These are phyloP conservation scores for Pestalotiopsis sp. DNA, from an alignment of 2,329 filamentous ascomycete genomes.

Conservation along the genomic window DNA sequence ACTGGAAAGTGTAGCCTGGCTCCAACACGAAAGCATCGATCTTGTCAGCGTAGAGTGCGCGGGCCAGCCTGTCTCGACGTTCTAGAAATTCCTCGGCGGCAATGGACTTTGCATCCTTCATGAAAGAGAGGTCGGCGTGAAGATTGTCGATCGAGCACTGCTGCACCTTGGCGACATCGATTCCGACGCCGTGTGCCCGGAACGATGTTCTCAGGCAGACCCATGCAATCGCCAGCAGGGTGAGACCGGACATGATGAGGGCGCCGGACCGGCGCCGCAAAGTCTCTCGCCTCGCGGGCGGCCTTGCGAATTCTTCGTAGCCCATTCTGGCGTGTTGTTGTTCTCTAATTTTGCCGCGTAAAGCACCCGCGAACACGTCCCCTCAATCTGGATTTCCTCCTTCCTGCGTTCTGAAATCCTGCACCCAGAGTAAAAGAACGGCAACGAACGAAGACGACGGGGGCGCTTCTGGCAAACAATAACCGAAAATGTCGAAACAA, in stretches of 20 bases:
- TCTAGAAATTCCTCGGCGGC: conserved; percentile 50
- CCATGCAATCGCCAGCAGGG: background rate
- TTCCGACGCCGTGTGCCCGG: background rate
- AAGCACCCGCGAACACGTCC: background rate
- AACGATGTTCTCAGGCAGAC: background rate
- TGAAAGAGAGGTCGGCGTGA: conserved; percentile 48
- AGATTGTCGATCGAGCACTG: conserved; percentile 55
- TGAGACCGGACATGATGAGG: background rate
- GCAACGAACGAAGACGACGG: background rate
- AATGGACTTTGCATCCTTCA: conserved; percentile 49
- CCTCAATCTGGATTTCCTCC: background rate
- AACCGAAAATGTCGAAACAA: background rate
- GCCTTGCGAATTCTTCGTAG: background rate
- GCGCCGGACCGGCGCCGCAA: background rate
- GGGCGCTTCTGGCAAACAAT: background rate
- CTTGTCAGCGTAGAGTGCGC: conserved; percentile 49
- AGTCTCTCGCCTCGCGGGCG: background rate
- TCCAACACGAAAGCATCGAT: conserved; percentile 62
- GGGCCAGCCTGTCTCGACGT: conserved; percentile 56
- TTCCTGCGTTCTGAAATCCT: background rate
- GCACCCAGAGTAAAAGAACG: background rate
- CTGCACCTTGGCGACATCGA: conserved; percentile 17
- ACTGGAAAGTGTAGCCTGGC: conserved; percentile 65
- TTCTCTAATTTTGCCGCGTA: background rate
- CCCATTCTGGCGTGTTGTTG: background rate